These are phyloP conservation scores for Coleophoma crateriformis DNA, from an alignment of 2,329 filamentous ascomycete genomes.

Conservation along the genomic window DNA sequence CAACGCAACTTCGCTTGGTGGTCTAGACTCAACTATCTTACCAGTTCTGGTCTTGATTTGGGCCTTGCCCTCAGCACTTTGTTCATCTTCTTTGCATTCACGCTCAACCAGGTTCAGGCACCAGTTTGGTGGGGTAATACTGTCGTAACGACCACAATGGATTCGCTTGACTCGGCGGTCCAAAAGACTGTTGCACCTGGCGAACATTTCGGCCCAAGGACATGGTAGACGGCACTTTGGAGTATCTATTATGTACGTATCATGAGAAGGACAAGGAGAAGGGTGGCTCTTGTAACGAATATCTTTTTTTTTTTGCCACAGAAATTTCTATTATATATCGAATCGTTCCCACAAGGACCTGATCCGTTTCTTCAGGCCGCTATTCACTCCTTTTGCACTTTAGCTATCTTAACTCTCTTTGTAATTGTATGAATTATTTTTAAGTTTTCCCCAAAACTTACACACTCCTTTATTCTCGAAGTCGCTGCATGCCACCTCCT, in stretches of 20 bases:
- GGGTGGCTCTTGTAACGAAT: too few species aligned
- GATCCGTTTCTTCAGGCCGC: too few species aligned
- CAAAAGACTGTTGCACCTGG: conserved; percentile 10
- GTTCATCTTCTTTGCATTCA: conserved; percentile 64
- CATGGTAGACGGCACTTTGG: neutral
- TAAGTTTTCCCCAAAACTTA: too few species aligned
- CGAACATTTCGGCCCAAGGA: conserved; percentile 18
- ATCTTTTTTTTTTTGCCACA: too few species aligned
- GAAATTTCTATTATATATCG: too few species aligned
- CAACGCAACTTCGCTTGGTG: conserved; percentile 66
- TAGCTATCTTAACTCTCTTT: too few species aligned
- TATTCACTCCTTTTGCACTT: too few species aligned
- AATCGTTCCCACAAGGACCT: too few species aligned
- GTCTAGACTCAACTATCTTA: conserved; percentile 73
- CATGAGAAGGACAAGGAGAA: too few species aligned
- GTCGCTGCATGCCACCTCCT: too few species aligned
- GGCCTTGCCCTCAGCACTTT: conserved; percentile 63
- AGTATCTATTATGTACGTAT: neutral
- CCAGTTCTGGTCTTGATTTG: conserved; percentile 64
- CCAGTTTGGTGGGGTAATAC: conserved; percentile 65
- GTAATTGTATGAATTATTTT: too few species aligned
- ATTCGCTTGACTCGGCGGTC: conserved; percentile 11
- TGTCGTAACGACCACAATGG: conserved; percentile 22
- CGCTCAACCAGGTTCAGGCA: conserved; percentile 51
- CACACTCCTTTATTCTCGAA: too few species aligned